phyloP scores from a whole-genome alignment of 768 basidiomycete genomes.

The Pisolithus sp. region DNA sequence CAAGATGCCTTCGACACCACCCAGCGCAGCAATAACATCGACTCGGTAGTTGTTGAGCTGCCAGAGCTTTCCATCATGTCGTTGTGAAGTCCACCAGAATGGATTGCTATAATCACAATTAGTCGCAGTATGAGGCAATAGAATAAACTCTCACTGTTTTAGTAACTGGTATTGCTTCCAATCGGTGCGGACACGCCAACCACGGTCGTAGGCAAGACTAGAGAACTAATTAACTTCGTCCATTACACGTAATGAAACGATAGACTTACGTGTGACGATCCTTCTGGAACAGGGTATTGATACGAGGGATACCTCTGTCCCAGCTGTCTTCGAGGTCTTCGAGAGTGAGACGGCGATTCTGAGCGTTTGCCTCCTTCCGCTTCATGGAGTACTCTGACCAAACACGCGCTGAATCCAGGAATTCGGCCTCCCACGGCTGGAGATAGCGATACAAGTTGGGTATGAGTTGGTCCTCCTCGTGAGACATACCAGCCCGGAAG shows the following conservation, averaged over 20 bases:
- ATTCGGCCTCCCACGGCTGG: constrained; percentile 97
- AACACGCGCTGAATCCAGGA: constrained; percentile 95
- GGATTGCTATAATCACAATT: constrained; percentile 60
- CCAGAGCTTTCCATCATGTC: constrained; percentile 95
- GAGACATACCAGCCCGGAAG: constrained; percentile 98
- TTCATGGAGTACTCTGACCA: constrained; percentile 99
- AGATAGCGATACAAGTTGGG: constrained; percentile 96
- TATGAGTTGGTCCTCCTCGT: constrained; percentile 91
- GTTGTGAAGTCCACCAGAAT: constrained; percentile 99
- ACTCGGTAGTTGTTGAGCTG: constrained; percentile 98
- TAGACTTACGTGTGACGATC: constrained; percentile 79
- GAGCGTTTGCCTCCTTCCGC: constrained; percentile 98
- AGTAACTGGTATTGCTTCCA: constrained; percentile 97
- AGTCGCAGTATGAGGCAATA: constrained; percentile 5
- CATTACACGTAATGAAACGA: not conserved
- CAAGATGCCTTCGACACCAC: constrained; percentile 93
- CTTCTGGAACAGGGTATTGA: constrained; percentile 99
- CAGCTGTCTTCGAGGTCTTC: constrained; percentile 98
- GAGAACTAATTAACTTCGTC: not conserved
- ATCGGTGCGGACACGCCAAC: constrained; percentile 96
- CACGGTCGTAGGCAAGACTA: constrained; percentile 94
- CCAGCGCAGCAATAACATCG: constrained; percentile 96
- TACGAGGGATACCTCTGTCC: constrained; percentile 97
- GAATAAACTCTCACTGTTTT: constrained; percentile 59
- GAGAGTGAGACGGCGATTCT: constrained; percentile 91